These are phyloP conservation scores for Exserohilum turcica DNA, from an alignment of 2,329 filamentous ascomycete genomes.

Conservation along the genomic window DNA sequence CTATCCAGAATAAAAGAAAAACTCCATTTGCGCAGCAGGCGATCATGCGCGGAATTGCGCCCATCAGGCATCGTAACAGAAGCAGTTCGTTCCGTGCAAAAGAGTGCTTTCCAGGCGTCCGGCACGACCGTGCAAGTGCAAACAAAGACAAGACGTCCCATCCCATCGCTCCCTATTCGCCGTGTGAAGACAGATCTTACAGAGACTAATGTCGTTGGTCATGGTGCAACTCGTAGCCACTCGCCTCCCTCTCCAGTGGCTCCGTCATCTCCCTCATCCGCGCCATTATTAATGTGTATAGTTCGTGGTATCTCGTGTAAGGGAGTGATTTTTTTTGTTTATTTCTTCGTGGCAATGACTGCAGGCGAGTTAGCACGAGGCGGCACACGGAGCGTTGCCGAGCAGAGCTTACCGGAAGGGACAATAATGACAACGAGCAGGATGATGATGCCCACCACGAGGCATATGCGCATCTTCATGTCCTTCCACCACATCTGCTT, in stretches of 20 bases:
- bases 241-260: slow-evolving; percentile 22
- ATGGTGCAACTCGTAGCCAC: slow-evolving; percentile 34
- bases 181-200: slow-evolving; percentile 42
- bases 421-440: slow-evolving; percentile 93
- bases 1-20: slow-evolving; percentile 25
- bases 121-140: slow-evolving; percentile 40
- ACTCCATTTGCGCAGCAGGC: slow-evolving; percentile 45
- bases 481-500: slow-evolving; percentile 99
- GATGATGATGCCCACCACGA: slow-evolving; percentile 88
- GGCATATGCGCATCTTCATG: slow-evolving; percentile 99
- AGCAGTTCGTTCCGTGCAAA: slow-evolving; percentile 22
- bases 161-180: slow-evolving; percentile 44
- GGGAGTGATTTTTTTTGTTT: slow-evolving; percentile 25
- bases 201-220: slow-evolving; percentile 32
- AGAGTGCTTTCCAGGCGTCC: slow-evolving; percentile 24
- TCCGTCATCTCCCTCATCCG: slow-evolving; percentile 26
- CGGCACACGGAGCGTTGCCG: too few relatives aligned
- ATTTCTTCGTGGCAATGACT: slow-evolving; percentile 35
- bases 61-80: slow-evolving; percentile 31
- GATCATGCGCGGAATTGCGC: slow-evolving; percentile 31
- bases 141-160: slow-evolving; percentile 43
- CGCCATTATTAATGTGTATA: slow-evolving; percentile 41
- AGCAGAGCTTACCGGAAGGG: slow-evolving; percentile 72
- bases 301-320: slow-evolving; percentile 35
- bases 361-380: slow-evolving; percentile 14